phyloP scores from a whole-genome alignment of 805 yeast genomes.

The Tetrapisispora arboricola region DNA sequence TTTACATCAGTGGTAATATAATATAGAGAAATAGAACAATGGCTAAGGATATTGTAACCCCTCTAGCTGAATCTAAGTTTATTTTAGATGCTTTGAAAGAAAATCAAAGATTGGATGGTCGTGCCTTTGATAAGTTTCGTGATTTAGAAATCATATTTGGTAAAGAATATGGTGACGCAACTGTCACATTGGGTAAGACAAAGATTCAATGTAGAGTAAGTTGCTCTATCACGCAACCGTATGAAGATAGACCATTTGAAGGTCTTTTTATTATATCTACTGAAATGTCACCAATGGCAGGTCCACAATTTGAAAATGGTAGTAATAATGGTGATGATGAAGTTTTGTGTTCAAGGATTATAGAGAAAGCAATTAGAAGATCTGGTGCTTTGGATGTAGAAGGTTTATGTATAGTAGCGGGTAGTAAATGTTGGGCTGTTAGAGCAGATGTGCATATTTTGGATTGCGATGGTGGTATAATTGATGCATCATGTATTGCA shows the following conservation, averaged over 20 bases:
- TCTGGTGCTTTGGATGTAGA: constrained; percentile 89
- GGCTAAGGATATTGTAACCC: constrained; percentile 53
- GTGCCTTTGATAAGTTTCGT: constrained; percentile 56
- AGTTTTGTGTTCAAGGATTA: constrained; percentile 63
- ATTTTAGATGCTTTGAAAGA: constrained; percentile 52
- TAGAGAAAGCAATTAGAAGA: constrained; percentile 86
- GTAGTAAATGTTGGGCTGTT: constrained; percentile 82
- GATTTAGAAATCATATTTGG: constrained; percentile 56
- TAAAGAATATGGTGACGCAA: constrained; percentile 69
- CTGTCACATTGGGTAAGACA: constrained; percentile 69
- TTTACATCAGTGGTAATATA: too few relatives aligned
- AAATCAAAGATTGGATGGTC: constrained; percentile 58
- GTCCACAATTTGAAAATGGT: constrained; percentile 70
- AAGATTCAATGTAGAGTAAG: constrained; percentile 41
- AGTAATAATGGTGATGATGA: constrained; percentile 68
- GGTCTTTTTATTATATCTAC: constrained; percentile 78
- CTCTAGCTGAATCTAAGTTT: constrained; percentile 54
- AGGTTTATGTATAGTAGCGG: constrained; percentile 81
- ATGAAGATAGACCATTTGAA: constrained; percentile 87
- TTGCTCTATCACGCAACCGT: constrained; percentile 68
- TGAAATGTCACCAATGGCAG: constrained; percentile 85
- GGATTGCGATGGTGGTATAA: constrained; percentile 85
- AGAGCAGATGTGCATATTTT: constrained; percentile 85
- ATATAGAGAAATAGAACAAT: too few relatives aligned
- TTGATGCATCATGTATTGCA: constrained; percentile 84